Conservation (phyloP, 2,329 filamentous ascomycete genomes). For the Calycina marina region DNA sequence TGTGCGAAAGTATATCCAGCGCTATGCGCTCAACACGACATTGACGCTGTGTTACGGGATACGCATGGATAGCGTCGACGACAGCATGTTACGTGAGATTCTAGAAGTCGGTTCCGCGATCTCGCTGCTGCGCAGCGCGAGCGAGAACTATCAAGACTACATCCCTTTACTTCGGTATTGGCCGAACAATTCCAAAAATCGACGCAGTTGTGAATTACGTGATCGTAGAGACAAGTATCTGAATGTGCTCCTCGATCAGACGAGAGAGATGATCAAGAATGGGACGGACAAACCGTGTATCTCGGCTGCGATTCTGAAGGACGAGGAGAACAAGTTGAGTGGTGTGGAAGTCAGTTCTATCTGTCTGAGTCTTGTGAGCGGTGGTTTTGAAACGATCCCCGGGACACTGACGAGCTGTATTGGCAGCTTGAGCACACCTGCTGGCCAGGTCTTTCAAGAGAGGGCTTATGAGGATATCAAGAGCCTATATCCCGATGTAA, state of each 20-base stretch:
- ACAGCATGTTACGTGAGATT: slow-evolving; percentile 35
- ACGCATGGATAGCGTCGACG: slow-evolving; percentile 38
- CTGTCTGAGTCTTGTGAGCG: slow-evolving; percentile 35
- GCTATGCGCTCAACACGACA: slow-evolving; percentile 38
- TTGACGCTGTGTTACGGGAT: slow-evolving; percentile 39
- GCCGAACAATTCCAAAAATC: slow-evolving; percentile 36
- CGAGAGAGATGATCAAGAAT: slow-evolving; percentile 34
- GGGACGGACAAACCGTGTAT: slow-evolving; percentile 40
- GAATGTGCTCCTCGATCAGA: slow-evolving; percentile 32
- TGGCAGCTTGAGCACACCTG: slow-evolving; percentile 31
- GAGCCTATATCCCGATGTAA: slow-evolving; percentile 29
- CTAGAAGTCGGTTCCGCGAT: slow-evolving; percentile 37
- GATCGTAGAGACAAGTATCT: slow-evolving; percentile 34
- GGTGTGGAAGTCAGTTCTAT: slow-evolving; percentile 39
- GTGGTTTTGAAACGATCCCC: slow-evolving; percentile 39
- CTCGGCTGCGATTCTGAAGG: slow-evolving; percentile 36
- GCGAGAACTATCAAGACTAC: slow-evolving; percentile 39
- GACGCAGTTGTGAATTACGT: slow-evolving; percentile 30
- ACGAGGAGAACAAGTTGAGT: slow-evolving; percentile 35
- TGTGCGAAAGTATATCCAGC: slow-evolving; percentile 35
- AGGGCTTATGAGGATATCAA: slow-evolving; percentile 36
- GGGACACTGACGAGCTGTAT: slow-evolving; percentile 37
- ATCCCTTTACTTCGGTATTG: slow-evolving; percentile 33
- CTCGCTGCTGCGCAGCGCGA: slow-evolving; percentile 32
- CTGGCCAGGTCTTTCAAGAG: slow-evolving; percentile 36